phyloP scores from a whole-genome alignment of 1,139 yeast genomes.

The Magnusiomyces paraingens region DNA sequence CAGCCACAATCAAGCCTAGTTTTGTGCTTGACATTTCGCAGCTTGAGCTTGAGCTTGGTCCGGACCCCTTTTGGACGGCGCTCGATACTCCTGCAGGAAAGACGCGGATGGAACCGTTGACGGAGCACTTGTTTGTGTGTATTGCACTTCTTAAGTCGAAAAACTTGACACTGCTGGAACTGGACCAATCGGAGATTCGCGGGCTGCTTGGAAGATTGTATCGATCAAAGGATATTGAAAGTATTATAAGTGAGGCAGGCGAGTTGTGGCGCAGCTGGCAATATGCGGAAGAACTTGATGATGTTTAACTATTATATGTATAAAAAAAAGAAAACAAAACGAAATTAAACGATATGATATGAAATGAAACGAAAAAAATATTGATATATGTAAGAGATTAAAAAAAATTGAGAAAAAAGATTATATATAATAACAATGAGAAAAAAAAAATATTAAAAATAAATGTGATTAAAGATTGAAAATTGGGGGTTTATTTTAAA shows the following conservation, averaged over 20 bases:
- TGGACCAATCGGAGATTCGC: conserved; percentile 84
- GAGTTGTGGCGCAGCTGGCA: conserved; percentile 86
- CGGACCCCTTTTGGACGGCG: conserved; percentile 34
- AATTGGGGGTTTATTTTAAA: too few species aligned
- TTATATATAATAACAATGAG: neutral
- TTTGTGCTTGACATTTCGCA: conserved; percentile 14
- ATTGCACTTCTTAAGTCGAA: conserved; percentile 76
- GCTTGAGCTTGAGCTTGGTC: conserved; percentile 20
- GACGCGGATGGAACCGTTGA: conserved; percentile 62
- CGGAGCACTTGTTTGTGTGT: conserved; percentile 69
- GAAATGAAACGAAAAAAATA: too few species aligned
- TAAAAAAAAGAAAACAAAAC: too few species aligned
- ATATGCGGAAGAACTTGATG: conserved; percentile 37
- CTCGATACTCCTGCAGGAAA: conserved; percentile 14
- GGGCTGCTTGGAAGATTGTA: conserved; percentile 61
- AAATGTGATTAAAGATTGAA: neutral
- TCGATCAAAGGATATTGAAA: conserved; percentile 51
- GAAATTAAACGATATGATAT: too few species aligned
- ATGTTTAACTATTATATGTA: neutral
- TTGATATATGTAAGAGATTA: too few species aligned
- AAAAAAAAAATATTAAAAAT: neutral
- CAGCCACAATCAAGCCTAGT: neutral
- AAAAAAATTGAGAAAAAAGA: neutral
- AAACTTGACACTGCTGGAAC: conserved; percentile 69
- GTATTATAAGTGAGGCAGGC: conserved; percentile 70